These are phyloP conservation scores for Penstemon newberryi DNA, from an alignment of 257 asterid species.

Conservation along the genomic window DNA sequence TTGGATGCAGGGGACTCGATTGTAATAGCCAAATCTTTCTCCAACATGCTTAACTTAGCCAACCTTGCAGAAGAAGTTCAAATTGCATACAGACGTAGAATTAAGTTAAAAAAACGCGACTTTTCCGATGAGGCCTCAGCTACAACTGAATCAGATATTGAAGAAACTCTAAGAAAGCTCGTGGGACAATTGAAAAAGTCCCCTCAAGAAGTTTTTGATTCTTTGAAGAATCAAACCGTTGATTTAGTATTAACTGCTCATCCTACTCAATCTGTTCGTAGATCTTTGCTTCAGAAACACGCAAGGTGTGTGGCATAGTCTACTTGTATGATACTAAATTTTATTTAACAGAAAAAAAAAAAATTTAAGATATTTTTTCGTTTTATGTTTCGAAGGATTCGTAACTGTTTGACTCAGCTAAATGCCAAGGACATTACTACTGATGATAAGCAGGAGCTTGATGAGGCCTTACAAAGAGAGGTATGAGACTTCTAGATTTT, in stretches of 20 bases:
- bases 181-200: constrained; percentile 82
- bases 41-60: constrained; percentile 91
- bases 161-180: constrained; percentile 84
- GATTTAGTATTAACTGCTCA: constrained; percentile 89
- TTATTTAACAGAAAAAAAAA: too few species aligned
- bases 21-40: constrained; percentile 83
- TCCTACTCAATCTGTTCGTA: constrained; percentile 94
- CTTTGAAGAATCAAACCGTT: constrained; percentile 87
- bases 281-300: constrained; percentile 95
- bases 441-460: constrained; percentile 94
- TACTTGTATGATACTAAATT: background rate
- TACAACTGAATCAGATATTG: constrained; percentile 86
- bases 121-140: constrained; percentile 94
- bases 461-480: constrained; percentile 94
- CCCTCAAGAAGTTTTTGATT: constrained; percentile 79
- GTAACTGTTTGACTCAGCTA: constrained; percentile 79
- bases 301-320: constrained; percentile 55
- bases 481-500: constrained; percentile 31
- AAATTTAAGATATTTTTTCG: too few species aligned
- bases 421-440: constrained; percentile 89
- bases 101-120: constrained; percentile 68
- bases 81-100: constrained; percentile 91
- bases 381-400: constrained; percentile 51
- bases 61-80: constrained; percentile 99
- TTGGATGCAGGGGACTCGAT: constrained; percentile 98